Evolutionary conservation across 1,284 basidiomycete genomes (phyloP), one percentile per base, ranked within the genome.

Genomic region (Moesziomyces globuligerus): DNA sequence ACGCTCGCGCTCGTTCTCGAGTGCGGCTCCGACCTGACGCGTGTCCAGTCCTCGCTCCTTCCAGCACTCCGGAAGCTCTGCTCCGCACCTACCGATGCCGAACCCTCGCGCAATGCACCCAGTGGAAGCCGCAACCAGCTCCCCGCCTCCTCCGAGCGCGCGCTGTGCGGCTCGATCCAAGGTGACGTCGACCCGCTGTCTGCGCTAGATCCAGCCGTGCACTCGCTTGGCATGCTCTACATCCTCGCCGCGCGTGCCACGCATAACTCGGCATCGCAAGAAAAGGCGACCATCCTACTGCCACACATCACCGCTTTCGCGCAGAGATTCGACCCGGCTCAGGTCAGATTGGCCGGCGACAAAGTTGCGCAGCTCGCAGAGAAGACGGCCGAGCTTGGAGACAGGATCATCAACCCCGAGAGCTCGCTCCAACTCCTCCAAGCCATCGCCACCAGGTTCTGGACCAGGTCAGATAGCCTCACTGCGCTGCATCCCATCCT

Each of bases 401-500:
- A 65, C 11, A 42, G 36, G 4, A 40, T 57, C 18, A 48, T 50
- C 6, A 47, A 64, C 24, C 61, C 65, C 24, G 55, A 68, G 34
- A 48, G 50, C n/a, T 56, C 52, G 3, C 42, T 62, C 24, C 53
- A 62, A 26, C 26, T 54, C 17, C 29, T 69, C 40, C 56, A 57
- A 36, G 56, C 43, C 9, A 36, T 68, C 25, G 47, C 66, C 0
- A 55, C 50, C 5, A 46, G 57, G 6, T 64, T 72, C 45, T 11
- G 60, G 25, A 65, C 42, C n/a, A 32, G 32, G 3, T 37, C 61
- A 7, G 52, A 74, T n/a, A 55, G 41, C 37, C 59, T 76, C 23
- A 71, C 74, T 1, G 42, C 67, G 2, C 18, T 76, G 13, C 74
- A 76, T 65, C 62, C 71, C 8, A 47, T 72, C 44, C 40, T 76